A percentile compares a stretch with the other conserved stretches of the same genome.
These are phyloP conservation scores for Xylariales sp. DNA, from an alignment of 2,329 filamentous ascomycete genomes.

Conservation along the genomic window DNA sequence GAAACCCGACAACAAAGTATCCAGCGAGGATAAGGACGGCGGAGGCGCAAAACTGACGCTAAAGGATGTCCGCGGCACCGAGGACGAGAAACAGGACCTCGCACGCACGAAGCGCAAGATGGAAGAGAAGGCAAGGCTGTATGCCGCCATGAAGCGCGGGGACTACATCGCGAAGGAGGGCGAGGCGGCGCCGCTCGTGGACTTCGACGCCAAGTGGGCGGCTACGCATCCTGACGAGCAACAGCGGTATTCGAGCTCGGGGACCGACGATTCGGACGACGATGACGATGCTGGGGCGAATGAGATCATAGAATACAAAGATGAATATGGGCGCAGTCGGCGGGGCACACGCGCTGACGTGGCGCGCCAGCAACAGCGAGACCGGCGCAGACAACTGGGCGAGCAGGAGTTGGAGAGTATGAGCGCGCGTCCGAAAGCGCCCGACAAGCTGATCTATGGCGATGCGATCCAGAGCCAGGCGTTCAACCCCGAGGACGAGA, in stretches of 20 bases:
- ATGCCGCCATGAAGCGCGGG: constrained; percentile 87
- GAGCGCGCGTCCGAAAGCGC: constrained; percentile 61
- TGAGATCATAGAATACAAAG: constrained; percentile 78
- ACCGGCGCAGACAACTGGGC: constrained; percentile 45
- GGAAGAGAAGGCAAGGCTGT: constrained; percentile 84
- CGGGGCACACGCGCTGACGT: constrained; percentile 67
- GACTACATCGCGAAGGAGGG: constrained; percentile 68
- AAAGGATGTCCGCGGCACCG: constrained; percentile 49
- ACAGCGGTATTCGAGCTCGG: constrained; percentile 30
- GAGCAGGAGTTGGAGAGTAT: constrained; percentile 62
- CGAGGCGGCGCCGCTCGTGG: constrained; percentile 66
- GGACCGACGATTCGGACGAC: constrained; percentile 57
- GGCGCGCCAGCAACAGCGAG: constrained; percentile 55
- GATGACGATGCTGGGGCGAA: constrained; percentile 40
- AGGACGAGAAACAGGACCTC: constrained; percentile 63
- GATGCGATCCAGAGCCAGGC: constrained; percentile 79
- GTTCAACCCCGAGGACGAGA: constrained; percentile 68
- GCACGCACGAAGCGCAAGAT: constrained; percentile 73
- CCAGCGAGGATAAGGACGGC: constrained; percentile 42
- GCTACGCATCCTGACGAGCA: constrained; percentile 58
- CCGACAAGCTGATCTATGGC: constrained; percentile 72
- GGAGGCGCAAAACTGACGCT: constrained; percentile 35
- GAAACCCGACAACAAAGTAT: constrained; percentile 47
- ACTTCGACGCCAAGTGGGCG: constrained; percentile 96
- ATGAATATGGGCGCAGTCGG: constrained; percentile 86